Evolutionary conservation across 2,329 filamentous ascomycete genomes (phyloP).

Genomic region (Fusarium citri): DNA sequence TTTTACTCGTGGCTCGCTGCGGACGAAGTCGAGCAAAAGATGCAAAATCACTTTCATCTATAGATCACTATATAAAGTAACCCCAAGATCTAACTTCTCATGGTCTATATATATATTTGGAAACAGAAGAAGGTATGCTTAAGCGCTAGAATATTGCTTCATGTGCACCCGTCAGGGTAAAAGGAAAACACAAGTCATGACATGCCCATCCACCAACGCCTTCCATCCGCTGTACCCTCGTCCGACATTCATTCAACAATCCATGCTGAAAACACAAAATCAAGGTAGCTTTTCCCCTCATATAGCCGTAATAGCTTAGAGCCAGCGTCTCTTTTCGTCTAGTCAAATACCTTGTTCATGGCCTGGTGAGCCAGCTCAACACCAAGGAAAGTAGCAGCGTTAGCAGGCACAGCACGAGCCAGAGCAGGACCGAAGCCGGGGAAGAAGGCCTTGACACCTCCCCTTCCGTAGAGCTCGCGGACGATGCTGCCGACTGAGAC

Average conservation of each 20-base stretch:
- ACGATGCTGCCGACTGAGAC: constrained; percentile 85
- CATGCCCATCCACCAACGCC: constrained; percentile 33
- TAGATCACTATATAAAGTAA: constrained; percentile 12
- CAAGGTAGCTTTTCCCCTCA: constrained; percentile 25
- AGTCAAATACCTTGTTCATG: constrained; percentile 79
- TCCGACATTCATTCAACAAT: constrained; percentile 4
- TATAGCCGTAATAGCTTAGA: constrained; percentile 1
- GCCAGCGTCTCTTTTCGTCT: background rate
- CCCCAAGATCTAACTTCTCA: constrained; percentile 10
- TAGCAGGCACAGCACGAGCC: constrained; percentile 92
- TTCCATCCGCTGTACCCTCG: constrained; percentile 19
- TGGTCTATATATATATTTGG: constrained; percentile 18
- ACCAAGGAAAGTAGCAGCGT: constrained; percentile 92
- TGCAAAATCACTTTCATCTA: constrained; percentile 13
- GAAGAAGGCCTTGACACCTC: constrained; percentile 94
- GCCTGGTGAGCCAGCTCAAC: constrained; percentile 86
- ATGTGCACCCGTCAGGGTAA: constrained; percentile 7
- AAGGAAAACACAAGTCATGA: constrained; percentile 23
- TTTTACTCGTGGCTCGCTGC: background rate
- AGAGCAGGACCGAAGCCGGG: constrained; percentile 94
- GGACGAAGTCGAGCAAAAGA: background rate
- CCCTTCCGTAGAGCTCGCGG: constrained; percentile 81
- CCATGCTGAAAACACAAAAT: constrained; percentile 10
- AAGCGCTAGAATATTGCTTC: constrained; percentile 26
- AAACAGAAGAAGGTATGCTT: constrained; percentile 28